Base-by-base conservation (phyloP, 768 basidiomycete species). In the Mycena kentingensis region DNA sequence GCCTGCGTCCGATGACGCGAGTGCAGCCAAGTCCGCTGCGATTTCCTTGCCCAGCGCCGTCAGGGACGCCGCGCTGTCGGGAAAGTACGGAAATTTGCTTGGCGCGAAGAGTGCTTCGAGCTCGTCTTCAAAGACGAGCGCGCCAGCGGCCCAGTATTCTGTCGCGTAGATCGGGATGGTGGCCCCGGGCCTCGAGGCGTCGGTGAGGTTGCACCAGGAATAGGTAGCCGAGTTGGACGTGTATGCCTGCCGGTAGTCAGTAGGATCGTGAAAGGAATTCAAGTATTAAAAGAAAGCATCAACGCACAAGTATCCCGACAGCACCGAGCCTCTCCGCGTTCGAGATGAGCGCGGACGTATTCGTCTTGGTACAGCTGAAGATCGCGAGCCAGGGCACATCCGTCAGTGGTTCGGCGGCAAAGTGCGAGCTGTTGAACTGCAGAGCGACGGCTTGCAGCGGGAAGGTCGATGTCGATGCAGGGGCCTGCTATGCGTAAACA, bases 371-470 rank as follows among this genome's bases (percentile, higher is more conserved):
- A 13, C 42, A 55, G 1, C 39, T 19, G 28, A 55, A 55, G 2
- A 49, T 24, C 12, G 53, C 53, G 15, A 55, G 13, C 54, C 54
- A 55, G 2, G 49, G 54, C 42, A 43, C 36, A 2, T 48, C 19
- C 4, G 42, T 28, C 21, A 22, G 19, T 11, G 37, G 43, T 16
- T n/a, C n/a, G n/a, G n/a, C n/a, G 13, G 21, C 19, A 15, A 55
- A 55, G 19, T 55, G 54, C 12, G 54, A 49, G 8, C 38, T 34
- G 49, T 55, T 55, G 29, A 55, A 55, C 26, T 55, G 54, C 3
- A 55, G 48, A 10, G 54, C 54, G 19, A 51, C n/a, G 13, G 35
- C 49, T 22, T 55, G 48, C 8, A 55, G 29, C 5, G 42, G 42
- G 11, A 45, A 55, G n/a, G n/a, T n/a, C n/a, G n/a, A n/a, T n/a